These are phyloP conservation scores for Neurospora sp. DNA, from an alignment of 2,329 filamentous ascomycete genomes.

Conservation along the genomic window DNA sequence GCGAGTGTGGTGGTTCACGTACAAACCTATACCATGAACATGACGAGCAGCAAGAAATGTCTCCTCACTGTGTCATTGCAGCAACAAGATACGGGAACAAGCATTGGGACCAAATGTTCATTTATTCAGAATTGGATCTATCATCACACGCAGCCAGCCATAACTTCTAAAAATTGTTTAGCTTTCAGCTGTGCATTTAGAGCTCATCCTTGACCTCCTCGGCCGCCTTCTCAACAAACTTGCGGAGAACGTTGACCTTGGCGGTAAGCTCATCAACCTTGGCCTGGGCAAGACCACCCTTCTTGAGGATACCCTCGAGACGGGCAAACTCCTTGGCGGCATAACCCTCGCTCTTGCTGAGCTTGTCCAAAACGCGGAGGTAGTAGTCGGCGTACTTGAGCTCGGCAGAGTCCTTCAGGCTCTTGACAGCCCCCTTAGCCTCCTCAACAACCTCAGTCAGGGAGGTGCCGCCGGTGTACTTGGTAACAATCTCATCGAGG, in stretches of 20 bases:
- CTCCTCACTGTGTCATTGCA: background rate
- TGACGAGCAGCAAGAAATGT: background rate
- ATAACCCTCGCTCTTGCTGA: constrained; percentile 65
- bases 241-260: constrained; percentile 79
- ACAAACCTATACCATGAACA: background rate
- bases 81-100: background rate
- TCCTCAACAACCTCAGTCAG: constrained; percentile 58
- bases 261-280: constrained; percentile 83
- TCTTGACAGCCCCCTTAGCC: constrained; percentile 59
- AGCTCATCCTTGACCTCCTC: constrained; percentile 58
- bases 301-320: constrained; percentile 69
- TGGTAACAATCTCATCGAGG: constrained; percentile 66
- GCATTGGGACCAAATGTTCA: constrained; percentile 1
- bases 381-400: constrained; percentile 90
- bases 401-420: constrained; percentile 50
- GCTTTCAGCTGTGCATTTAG: constrained; percentile 34
- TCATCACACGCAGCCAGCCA: constrained; percentile 1
- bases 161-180: constrained; percentile 17
- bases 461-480: constrained; percentile 55
- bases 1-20: background rate
- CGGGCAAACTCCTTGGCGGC: constrained; percentile 77
- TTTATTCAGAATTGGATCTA: background rate
- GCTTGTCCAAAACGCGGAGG: constrained; percentile 79
- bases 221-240: constrained; percentile 55
- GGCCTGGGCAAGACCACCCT: constrained; percentile 72